Evolutionary conservation across 148 eudicot species (phyloP), one percentile per base, ranked within the genome.

Genomic region (Cornus controversa): DNA sequence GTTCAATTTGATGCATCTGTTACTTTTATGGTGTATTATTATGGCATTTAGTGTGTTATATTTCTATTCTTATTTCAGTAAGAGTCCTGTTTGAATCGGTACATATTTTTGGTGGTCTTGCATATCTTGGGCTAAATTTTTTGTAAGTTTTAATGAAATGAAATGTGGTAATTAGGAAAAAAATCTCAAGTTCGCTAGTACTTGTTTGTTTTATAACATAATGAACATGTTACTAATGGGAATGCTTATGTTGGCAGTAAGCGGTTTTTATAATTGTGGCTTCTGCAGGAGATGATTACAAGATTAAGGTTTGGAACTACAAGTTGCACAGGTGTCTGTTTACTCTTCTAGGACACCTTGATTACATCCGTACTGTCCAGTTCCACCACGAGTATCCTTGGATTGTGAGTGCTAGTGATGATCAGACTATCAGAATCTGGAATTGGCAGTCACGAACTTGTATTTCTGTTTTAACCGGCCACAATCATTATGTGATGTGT

Each of bases 381-480:
- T 94, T 94, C 77, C 97, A 94, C 85, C 97, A 94, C 78, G 97
- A 92, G 84, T 71, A 75, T 78, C 98, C 97, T 15, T 94, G 98
- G 98, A 94, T 94, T 64, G 95, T 94, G 68, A 94, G 98, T 85
- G 93, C 98, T 28, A 92, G 98, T 86, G 97, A 94, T 88, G 98
- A 94, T 74, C 97, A 94, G 89, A 94, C 98, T 53, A 91, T 94
- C 69, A 88, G 98, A 75, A 85, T 94, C 64, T 94, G 98, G 98
- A 94, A 94, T 77, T 94, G 98, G 98, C 97, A 94, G 75, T 94
- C 98, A 25, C 86, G 97, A 9, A 88, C 96, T 4, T 94, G 98
- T 82, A 87, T 94, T 36, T 93, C 98, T 82, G 97, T 94, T 18
- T 84, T 94, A 85, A 94, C 97, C 0, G 98, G 98, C 31, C 98